Evolutionary conservation across 2,329 filamentous ascomycete genomes (phyloP), one percentile per base, ranked within the genome.

Genomic region (Claviceps maximensis): DNA sequence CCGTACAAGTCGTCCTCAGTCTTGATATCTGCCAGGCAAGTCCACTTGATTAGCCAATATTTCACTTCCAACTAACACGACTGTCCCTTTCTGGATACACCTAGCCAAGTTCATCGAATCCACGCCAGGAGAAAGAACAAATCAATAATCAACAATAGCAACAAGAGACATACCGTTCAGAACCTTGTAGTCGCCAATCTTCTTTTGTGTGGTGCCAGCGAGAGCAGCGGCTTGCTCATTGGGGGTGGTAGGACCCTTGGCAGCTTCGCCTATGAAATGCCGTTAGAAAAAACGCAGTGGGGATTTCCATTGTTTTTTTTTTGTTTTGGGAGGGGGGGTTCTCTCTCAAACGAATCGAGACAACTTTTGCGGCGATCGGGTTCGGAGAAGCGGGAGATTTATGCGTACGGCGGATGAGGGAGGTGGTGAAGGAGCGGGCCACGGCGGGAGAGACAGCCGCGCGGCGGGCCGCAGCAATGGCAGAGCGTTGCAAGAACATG

Each of bases 1-100:
- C 86, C 80, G 60, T 94, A 62, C 55, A 98, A 87, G 71, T 98
- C 93, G n/a, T 82, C 78, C 61, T 86, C 80, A 59, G 68, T 73
- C 75, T 85, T 85, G 75, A 98, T 80, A 64, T 97, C 93, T 98
- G 70, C 60, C 56, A 17, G 50, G 45, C 46, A 23, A 53, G 40
- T 15, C 55, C 55, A 38, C 42, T 42, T 56, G 53, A 56, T 61
- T 57, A 63, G 60, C 55, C 54, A 38, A 50, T 15, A 29, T 2
- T 21, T 31, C 40, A 8, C 1, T 13, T 15, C 25, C 42, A 47
- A 50, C 42, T 47, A 25, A 47, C 52, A 17, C 51, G 38, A 47
- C 41, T 29, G 47, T 17, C 10, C 19, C 27, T 33, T 15, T 31
- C 31, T 10, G 9, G 44, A 45, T 9, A 40, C 33, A 33, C 47